Conservation (phyloP, 345 rosid genomes). For the Salix caprea region DNA sequence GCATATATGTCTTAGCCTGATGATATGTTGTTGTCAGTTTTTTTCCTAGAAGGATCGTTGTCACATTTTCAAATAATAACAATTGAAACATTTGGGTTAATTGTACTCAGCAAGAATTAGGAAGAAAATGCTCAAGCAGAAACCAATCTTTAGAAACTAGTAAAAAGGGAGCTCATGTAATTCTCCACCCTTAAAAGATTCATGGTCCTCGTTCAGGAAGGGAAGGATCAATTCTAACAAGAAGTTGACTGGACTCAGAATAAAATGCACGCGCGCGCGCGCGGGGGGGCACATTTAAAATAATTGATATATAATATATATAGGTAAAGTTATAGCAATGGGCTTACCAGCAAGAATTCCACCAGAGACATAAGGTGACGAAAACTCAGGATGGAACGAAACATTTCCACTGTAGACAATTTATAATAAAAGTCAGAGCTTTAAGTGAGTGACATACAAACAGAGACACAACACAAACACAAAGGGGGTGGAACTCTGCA, state of each 20-base stretch:
- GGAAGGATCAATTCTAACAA: not conserved
- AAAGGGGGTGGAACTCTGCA: not conserved
- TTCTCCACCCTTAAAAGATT: not conserved
- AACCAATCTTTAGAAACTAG: not conserved
- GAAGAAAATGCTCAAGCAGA: not conserved
- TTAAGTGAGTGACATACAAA: constrained; percentile 3
- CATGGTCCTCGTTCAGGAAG: not conserved
- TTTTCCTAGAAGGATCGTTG: no score
- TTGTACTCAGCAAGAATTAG: not conserved
- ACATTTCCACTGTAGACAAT: constrained; percentile 71
- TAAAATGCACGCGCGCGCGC: not conserved
- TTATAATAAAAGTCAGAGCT: not conserved
- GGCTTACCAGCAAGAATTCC: constrained; percentile 94
- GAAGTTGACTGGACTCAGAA: not conserved
- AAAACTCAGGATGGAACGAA: constrained; percentile 48
- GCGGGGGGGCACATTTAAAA: not conserved
- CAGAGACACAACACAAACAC: not conserved
- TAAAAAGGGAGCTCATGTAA: not conserved
- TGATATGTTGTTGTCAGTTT: no score
- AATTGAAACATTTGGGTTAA: not conserved
- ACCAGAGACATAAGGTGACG: constrained; percentile 60
- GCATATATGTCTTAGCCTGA: no score
- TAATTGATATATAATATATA: not conserved
- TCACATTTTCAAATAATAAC: no score
- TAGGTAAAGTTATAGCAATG: not conserved